Conservation (phyloP, 805 yeast genomes). For the Wickerhamomyces ciferrii region DNA sequence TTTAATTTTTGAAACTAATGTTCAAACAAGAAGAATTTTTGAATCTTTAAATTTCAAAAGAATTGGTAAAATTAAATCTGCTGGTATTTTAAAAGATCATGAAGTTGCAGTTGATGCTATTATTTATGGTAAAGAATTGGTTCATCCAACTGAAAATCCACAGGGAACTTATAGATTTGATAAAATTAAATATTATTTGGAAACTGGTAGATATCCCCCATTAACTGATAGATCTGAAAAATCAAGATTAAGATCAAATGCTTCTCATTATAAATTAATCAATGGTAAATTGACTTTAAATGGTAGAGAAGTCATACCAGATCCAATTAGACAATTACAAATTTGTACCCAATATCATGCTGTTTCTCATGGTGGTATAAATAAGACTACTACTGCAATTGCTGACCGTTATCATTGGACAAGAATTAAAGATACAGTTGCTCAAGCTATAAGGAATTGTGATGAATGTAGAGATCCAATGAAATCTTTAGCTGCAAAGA, state of each 20-base stretch:
- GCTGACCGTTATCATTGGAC: constrained; percentile 89
- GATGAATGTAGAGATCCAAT: constrained; percentile 45
- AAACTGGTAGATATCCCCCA: constrained; percentile 83
- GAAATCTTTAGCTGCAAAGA: constrained; percentile 10
- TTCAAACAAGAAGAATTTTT: constrained; percentile 73
- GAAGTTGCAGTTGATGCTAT: constrained; percentile 83
- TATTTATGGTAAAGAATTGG: constrained; percentile 77
- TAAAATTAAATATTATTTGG: constrained; percentile 69
- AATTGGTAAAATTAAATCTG: constrained; percentile 78
- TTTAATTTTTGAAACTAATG: constrained; percentile 83
- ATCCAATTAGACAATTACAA: constrained; percentile 66
- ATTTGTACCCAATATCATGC: constrained; percentile 70
- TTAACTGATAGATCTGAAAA: constrained; percentile 79
- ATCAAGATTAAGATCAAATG: constrained; percentile 75
- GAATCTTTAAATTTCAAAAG: constrained; percentile 72
- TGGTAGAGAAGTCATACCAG: constrained; percentile 80
- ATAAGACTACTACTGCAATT: constrained; percentile 74
- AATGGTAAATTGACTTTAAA: constrained; percentile 73
- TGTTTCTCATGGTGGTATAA: constrained; percentile 78
- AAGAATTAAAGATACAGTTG: constrained; percentile 82
- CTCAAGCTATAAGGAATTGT: constrained; percentile 72
- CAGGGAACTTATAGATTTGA: constrained; percentile 60
- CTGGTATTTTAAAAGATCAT: constrained; percentile 82
- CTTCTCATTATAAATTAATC: constrained; percentile 68
- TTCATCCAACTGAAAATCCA: constrained; percentile 50